phyloP scores from a whole-genome alignment of 129 eudicot genomes.

The Glebionis coronaria region DNA sequence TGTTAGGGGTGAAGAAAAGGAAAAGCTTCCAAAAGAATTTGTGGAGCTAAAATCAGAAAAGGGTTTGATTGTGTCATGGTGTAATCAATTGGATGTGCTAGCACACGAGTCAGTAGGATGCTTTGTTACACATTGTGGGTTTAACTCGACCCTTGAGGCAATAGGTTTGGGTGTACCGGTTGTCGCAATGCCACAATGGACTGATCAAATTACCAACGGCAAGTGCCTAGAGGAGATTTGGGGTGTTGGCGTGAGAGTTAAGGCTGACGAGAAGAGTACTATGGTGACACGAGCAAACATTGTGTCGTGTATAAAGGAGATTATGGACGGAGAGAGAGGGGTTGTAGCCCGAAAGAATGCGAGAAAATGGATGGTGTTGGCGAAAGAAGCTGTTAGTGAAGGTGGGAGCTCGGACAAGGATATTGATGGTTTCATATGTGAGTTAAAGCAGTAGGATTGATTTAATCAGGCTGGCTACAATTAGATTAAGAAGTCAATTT shows the following conservation, averaged over 20 bases:
- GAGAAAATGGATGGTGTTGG: constrained; percentile 29
- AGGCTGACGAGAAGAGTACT: constrained; percentile 26
- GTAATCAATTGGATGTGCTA: constrained; percentile 29
- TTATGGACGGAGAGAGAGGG: constrained; percentile 29
- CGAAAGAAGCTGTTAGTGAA: constrained; percentile 18
- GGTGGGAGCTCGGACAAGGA: constrained; percentile 35
- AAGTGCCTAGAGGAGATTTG: constrained; percentile 31
- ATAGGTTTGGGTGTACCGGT: constrained; percentile 35
- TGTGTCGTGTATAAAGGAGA: constrained; percentile 19
- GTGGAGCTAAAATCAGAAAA: not conserved
- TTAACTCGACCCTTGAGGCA: constrained; percentile 33
- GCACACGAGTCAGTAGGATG: constrained; percentile 34
- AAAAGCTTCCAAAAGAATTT: constrained; percentile 28
- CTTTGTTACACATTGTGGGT: constrained; percentile 41
- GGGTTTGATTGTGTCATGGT: constrained; percentile 31
- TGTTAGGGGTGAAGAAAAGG: constrained; percentile 33
- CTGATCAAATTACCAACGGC: constrained; percentile 35
- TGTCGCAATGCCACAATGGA: constrained; percentile 34
- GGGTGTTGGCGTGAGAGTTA: constrained; percentile 25
- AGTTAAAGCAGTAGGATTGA: not conserved
- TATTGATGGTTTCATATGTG: constrained; percentile 21
- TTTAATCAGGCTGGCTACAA: too few species aligned
- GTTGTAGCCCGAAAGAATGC: constrained; percentile 12
- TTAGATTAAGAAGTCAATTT: too few species aligned
- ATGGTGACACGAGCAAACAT: constrained; percentile 10